A percentile compares a stretch with the other conserved stretches of the same genome.
Conservation (phyloP, 257 asterid species). For the Cordia subcordata region DNA sequence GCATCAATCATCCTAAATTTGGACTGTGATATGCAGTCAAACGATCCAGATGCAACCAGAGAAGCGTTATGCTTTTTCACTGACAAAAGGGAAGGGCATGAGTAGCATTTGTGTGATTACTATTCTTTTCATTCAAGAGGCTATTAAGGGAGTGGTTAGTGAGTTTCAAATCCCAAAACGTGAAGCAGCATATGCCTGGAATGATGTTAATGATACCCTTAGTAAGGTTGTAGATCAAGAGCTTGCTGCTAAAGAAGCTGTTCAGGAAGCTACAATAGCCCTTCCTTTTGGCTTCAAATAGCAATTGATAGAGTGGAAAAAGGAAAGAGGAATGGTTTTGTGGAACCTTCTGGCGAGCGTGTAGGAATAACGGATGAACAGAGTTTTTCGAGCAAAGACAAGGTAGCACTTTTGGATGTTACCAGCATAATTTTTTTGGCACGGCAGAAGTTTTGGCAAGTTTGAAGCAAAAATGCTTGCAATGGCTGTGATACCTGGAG, state of each 20-base stretch:
- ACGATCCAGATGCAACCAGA: constrained; percentile 54
- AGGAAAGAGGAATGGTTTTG: constrained; percentile 31
- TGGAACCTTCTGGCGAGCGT: constrained; percentile 19
- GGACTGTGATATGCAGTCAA: constrained; percentile 91
- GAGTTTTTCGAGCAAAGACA: constrained; percentile 24
- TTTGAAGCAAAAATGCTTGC: too few relatives aligned
- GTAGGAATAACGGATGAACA: constrained; percentile 38
- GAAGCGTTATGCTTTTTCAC: constrained; percentile 76
- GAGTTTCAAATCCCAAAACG: constrained; percentile 41
- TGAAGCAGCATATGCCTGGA: constrained; percentile 58
- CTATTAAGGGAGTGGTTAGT: constrained; percentile 79
- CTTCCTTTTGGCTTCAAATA: constrained; percentile 74
- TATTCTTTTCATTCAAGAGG: constrained; percentile 65
- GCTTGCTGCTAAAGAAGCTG: constrained; percentile 59
- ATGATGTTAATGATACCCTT: constrained; percentile 49
- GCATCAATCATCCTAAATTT: constrained; percentile 73
- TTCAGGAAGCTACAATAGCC: constrained; percentile 55
- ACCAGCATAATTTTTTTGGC: constrained; percentile 91
- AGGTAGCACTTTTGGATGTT: constrained; percentile 63
- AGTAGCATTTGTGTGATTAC: constrained; percentile 49
- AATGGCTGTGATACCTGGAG: too few relatives aligned
- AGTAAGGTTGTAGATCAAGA: constrained; percentile 56
- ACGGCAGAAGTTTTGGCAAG: too few relatives aligned
- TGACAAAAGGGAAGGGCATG: constrained; percentile 52
- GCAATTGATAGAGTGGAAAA: constrained; percentile 42